phyloP scores from a whole-genome alignment of 2,329 filamentous ascomycete species.

The Penicillium hordei region DNA sequence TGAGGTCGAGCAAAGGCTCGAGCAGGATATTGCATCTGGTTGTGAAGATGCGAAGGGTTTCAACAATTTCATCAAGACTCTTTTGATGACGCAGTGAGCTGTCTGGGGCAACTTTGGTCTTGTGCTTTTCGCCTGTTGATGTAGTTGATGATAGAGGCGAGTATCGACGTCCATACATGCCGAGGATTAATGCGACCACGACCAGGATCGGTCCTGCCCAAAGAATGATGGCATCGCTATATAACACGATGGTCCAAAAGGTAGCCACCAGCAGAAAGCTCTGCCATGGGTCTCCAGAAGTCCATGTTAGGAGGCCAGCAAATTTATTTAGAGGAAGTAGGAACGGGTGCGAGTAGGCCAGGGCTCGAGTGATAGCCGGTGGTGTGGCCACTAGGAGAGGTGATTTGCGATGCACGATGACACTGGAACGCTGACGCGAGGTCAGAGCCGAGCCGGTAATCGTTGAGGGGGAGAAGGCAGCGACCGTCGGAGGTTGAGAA shows the following conservation, averaged over 20 bases:
- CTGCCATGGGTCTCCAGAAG: slow-evolving; percentile 90
- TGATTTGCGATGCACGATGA: slow-evolving; percentile 95
- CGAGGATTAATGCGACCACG: slow-evolving; percentile 75
- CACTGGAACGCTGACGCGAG: slow-evolving; percentile 78
- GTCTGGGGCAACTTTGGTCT: slow-evolving; percentile 54
- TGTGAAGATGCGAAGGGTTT: slow-evolving; percentile 87
- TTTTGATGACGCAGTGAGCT: slow-evolving; percentile 78
- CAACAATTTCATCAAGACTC: slow-evolving; percentile 94
- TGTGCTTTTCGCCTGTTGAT: slow-evolving; percentile 67
- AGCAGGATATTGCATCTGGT: slow-evolving; percentile 87
- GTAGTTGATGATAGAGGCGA: slow-evolving; percentile 86
- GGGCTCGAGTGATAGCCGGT: slow-evolving; percentile 86
- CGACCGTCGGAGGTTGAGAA: slow-evolving; percentile 69
- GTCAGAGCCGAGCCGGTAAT: slow-evolving; percentile 67
- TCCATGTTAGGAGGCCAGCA: slow-evolving; percentile 87
- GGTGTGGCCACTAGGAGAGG: slow-evolving; percentile 90
- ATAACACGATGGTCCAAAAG: slow-evolving; percentile 85
- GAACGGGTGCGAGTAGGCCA: slow-evolving; percentile 95
- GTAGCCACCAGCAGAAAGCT: slow-evolving; percentile 83
- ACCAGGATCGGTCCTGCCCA: slow-evolving; percentile 81
- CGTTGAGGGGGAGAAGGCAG: slow-evolving; percentile 83
- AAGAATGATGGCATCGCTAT: slow-evolving; percentile 79
- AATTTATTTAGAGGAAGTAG: slow-evolving; percentile 84
- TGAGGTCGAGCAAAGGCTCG: slow-evolving; percentile 83
- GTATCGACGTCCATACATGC: slow-evolving; percentile 89